Percentiles rank a stretch among this genome's conserved stretches.
Evolutionary conservation across 1,284 basidiomycete species (phyloP).

Genomic region (Tilletia setariae): DNA sequence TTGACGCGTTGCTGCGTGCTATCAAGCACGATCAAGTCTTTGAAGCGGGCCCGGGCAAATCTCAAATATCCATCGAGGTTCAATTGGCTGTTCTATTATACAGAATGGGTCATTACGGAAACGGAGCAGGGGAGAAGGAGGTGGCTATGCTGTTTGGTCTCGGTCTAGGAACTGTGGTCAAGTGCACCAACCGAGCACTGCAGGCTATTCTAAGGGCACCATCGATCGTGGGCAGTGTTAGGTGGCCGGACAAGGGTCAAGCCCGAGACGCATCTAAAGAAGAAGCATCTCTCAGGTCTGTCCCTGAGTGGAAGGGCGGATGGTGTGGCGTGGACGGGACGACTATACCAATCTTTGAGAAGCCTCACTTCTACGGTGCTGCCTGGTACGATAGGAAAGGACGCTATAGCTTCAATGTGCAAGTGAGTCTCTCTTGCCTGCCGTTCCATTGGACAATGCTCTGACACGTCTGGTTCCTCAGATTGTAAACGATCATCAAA

Average conservation of each 20-base stretch:
- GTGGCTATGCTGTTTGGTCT: neutral
- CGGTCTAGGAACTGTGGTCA: neutral
- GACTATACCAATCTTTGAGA: neutral
- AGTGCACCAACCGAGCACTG: neutral
- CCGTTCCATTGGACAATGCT: neutral
- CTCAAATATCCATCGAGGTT: neutral
- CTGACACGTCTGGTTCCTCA: neutral
- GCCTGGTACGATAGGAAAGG: neutral
- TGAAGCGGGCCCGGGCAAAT: neutral
- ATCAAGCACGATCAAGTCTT: neutral
- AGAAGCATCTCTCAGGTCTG: neutral
- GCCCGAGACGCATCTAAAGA: neutral
- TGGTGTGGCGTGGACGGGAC: constrained; percentile 9
- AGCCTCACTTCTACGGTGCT: neutral
- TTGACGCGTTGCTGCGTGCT: neutral
- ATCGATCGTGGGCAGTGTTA: neutral
- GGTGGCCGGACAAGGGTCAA: neutral
- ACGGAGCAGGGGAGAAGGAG: neutral
- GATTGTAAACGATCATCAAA: constrained; percentile 5
- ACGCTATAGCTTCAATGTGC: neutral
- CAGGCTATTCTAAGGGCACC: neutral
- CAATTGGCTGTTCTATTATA: neutral
- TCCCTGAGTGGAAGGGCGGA: neutral
- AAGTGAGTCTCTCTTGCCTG: neutral
- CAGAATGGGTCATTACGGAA: constrained; percentile 7